phyloP scores from a whole-genome alignment of 441 rosid species.

The Capsella rubella region DNA sequence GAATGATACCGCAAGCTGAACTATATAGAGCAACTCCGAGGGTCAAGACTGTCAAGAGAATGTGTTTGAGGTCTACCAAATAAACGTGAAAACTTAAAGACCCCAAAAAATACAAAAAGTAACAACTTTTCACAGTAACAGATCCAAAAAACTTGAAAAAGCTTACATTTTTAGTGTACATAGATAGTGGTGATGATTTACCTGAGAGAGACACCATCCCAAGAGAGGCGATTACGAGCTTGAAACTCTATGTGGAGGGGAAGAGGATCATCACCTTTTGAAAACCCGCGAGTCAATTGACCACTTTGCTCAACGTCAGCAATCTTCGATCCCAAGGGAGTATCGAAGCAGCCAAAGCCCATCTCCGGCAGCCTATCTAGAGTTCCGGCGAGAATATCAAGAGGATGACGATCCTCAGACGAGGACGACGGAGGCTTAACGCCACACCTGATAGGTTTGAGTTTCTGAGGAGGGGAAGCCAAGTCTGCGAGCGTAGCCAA shows the following conservation, averaged over 20 bases:
- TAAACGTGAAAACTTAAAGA: background rate
- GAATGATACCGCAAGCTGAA: background rate
- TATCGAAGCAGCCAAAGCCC: constrained; percentile 47
- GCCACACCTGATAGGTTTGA: constrained; percentile 66
- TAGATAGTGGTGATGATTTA: constrained; percentile 7
- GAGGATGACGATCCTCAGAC: constrained; percentile 40
- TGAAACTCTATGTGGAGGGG: constrained; percentile 16
- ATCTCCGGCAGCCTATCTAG: constrained; percentile 49
- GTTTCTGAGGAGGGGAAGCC: constrained; percentile 67
- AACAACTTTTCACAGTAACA: constrained; percentile 26
- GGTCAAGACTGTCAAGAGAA: background rate
- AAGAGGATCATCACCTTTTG: constrained; percentile 15
- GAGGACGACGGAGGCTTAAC: constrained; percentile 46
- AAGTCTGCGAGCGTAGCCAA: constrained; percentile 44
- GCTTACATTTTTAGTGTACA: background rate
- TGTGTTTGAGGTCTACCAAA: constrained; percentile 12
- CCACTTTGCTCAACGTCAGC: constrained; percentile 38
- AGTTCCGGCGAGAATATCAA: constrained; percentile 44
- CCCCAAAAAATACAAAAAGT: background rate
- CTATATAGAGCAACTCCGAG: background rate
- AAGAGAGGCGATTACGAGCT: constrained; percentile 15
- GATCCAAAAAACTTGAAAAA: constrained; percentile 24
- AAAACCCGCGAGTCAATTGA: constrained; percentile 24
- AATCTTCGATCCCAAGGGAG: constrained; percentile 41
- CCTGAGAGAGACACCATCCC: constrained; percentile 41